Base-by-base conservation (phyloP, 2,329 filamentous ascomycete species). In the Colletotrichum sp. region DNA sequence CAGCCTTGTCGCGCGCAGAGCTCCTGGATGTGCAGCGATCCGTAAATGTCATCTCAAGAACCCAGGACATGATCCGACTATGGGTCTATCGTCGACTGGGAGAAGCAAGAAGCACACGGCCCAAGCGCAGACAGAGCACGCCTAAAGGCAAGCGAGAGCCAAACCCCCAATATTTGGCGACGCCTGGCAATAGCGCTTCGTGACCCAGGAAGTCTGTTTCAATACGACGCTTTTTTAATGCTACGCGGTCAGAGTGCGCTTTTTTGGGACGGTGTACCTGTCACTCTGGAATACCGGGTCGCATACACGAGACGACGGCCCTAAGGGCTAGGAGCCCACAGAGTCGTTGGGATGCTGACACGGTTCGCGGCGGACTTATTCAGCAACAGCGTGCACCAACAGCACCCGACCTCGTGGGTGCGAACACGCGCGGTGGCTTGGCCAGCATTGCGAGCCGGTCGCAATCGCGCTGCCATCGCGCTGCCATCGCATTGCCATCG, bases 211-310 rank as follows among this genome's bases (percentile, higher is more conserved):
- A 63, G 24, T 49, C 24, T 69, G 73, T 76, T 76, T 76, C 73
- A 76, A 76, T 69, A 73, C 70, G 18, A 64, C 57, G 52, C 70
- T 28, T 26, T 65, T 10, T 76, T 65, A 69, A 71, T 62, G 59
- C 68, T 59, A 16, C 32, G 18, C 34, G 16, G 60, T 59, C 52
- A 30, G 36, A 44, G 34, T 36, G 39, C 39, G 24, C 21, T 44
- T 64, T 49, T 64, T 49, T 32, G 67, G 59, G 16, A 49, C 28
- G 44, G 59, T 60, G 32, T 49, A 44, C 44, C 30, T 32, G 67
- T 65, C 39, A 68, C 26, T 21, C 30, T 24, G n/a, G 32, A 66
- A 60, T 21, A 66, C 49, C 52, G 63, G 62, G 62, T 63, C 64
- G 32, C 57, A 57, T 57, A 68, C 28, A 34, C 59, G 28, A 59